These are phyloP conservation scores for Solanum bukasovii DNA, from an alignment of 257 asterid genomes.

Conservation along the genomic window DNA sequence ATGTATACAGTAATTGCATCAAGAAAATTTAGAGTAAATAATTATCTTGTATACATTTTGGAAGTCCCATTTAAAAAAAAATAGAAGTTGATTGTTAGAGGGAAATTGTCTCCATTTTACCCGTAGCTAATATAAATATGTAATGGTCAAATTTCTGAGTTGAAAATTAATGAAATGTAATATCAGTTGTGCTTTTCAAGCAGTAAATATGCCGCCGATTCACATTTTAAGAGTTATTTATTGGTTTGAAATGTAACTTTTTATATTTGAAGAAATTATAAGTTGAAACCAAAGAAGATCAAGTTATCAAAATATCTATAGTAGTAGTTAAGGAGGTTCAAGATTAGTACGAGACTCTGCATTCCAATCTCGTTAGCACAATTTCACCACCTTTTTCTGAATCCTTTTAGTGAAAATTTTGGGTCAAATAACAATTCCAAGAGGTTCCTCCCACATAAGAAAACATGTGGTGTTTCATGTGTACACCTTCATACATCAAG, in stretches of 20 bases:
- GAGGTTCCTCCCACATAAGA: background rate
- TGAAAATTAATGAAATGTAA: background rate
- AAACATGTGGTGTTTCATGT: background rate
- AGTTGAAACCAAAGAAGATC: background rate
- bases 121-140: background rate
- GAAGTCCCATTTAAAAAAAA: background rate
- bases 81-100: background rate
- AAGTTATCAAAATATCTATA: background rate
- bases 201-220: background rate
- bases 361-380: background rate
- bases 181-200: background rate
- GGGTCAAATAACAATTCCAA: background rate
- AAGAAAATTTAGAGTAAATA: background rate
- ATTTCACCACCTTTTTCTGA: background rate
- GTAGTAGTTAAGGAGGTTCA: background rate
- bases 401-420: background rate
- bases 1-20: background rate
- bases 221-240: background rate
- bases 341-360: background rate
- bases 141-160: background rate
- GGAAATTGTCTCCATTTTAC: background rate
- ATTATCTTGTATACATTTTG: background rate
- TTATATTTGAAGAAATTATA: background rate
- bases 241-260: background rate
- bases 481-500: background rate